These are phyloP conservation scores for Berkeleyomyces rouxiae DNA, from an alignment of 2,329 filamentous ascomycete species.

Conservation along the genomic window DNA sequence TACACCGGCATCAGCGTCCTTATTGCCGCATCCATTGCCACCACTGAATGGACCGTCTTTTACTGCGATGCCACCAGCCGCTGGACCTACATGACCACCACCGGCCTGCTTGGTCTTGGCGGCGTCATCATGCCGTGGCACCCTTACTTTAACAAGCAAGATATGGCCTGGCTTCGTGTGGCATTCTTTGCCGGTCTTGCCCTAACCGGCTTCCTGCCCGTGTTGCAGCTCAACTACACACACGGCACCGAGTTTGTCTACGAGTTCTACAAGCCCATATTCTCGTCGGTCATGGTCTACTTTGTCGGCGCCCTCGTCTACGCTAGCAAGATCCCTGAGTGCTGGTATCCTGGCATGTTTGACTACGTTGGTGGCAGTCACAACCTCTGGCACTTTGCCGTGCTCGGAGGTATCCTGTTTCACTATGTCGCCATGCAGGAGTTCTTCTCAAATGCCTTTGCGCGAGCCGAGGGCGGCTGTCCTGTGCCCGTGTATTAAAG, in stretches of 20 bases:
- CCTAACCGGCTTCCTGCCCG: slow-evolving; percentile 73
- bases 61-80: slow-evolving; percentile 87
- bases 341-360: slow-evolving; percentile 83
- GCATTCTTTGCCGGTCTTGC: slow-evolving; percentile 80
- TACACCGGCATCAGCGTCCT: slow-evolving; percentile 94
- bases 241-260: slow-evolving; percentile 67
- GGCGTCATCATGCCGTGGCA: slow-evolving; percentile 93
- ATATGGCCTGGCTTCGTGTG: slow-evolving; percentile 88
- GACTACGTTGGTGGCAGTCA: slow-evolving; percentile 92
- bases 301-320: slow-evolving; percentile 72
- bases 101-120: slow-evolving; percentile 62
- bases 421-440: slow-evolving; percentile 94
- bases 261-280: slow-evolving; percentile 75
- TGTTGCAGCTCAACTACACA: slow-evolving; percentile 65
- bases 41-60: slow-evolving; percentile 95
- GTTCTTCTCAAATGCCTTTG: slow-evolving; percentile 69
- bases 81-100: slow-evolving; percentile 71
- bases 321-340: slow-evolving; percentile 79
- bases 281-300: slow-evolving; percentile 78
- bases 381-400: slow-evolving; percentile 94
- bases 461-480: slow-evolving; percentile 45
- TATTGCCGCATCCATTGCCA: slow-evolving; percentile 92
- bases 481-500: slow-evolving; percentile 32
- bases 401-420: slow-evolving; percentile 89
- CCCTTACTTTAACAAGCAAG: slow-evolving; percentile 76